phyloP scores from a whole-genome alignment of 306 rosid genomes.

The Dalbergia cultrata region DNA sequence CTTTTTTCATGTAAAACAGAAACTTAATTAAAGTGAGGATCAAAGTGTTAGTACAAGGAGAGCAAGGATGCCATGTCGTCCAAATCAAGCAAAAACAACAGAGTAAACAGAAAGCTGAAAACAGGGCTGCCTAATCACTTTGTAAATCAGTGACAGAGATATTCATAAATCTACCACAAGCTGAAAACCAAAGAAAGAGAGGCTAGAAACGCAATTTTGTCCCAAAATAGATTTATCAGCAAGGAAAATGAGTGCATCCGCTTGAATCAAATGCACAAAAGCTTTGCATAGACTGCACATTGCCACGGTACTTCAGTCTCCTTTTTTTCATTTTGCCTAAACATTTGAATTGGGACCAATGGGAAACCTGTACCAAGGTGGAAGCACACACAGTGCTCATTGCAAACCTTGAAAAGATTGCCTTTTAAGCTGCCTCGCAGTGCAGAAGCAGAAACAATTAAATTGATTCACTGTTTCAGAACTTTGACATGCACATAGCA shows the following conservation, averaged over 20 bases:
- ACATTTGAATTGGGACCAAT: background rate
- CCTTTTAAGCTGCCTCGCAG: background rate
- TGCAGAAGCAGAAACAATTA: background rate
- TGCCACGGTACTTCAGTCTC: background rate
- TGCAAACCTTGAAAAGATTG: background rate
- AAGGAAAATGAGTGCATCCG: background rate
- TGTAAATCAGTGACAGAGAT: background rate
- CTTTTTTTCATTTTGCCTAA: background rate
- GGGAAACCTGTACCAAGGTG: background rate
- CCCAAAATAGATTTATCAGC: background rate
- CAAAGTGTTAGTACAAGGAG: background rate
- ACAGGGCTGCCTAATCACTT: conserved; percentile 19
- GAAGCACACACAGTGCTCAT: background rate
- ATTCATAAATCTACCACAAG: conserved; percentile 6
- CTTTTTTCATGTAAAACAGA: background rate
- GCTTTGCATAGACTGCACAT: background rate
- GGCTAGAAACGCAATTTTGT: conserved; percentile 1
- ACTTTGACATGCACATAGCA: background rate
- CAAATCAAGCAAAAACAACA: conserved; percentile 12
- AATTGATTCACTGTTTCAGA: conserved; percentile 7
- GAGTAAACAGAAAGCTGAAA: background rate
- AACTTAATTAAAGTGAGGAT: background rate
- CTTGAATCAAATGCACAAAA: background rate
- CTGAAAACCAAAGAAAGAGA: background rate
- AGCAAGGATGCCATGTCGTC: background rate